Conservation (phyloP, 768 basidiomycete genomes). For the Psilocybe cubensis region DNA sequence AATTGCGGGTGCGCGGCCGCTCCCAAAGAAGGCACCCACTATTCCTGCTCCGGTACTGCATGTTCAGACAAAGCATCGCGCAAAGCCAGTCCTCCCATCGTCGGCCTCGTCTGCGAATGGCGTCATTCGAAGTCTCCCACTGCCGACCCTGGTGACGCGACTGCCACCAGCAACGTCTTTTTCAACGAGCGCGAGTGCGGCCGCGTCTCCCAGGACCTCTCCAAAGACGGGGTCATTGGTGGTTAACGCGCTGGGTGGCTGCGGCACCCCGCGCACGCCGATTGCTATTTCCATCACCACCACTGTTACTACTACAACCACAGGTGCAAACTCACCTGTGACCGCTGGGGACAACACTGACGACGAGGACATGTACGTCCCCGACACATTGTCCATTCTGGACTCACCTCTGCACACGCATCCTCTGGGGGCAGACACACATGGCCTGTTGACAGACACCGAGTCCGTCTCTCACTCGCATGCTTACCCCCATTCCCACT, state of each 20-base stretch:
- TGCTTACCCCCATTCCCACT: not conserved
- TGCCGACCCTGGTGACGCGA: no score
- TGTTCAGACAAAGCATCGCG: not conserved
- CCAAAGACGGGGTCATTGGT: no score
- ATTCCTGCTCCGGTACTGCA: not conserved
- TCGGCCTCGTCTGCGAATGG: no score
- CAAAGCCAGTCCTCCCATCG: conserved; percentile 7
- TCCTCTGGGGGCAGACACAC: conserved; percentile 12
- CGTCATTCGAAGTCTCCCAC: no score
- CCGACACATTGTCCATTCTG: not conserved
- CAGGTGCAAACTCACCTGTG: no score
- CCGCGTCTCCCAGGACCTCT: no score
- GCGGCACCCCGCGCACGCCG: not conserved
- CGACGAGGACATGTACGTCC: no score
- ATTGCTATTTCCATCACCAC: not conserved
- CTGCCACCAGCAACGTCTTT: no score
- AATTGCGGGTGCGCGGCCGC: conserved; percentile 10
- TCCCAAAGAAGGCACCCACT: conserved; percentile 9
- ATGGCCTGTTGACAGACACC: conserved; percentile 14
- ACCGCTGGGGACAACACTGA: no score
- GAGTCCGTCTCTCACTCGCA: conserved; percentile 13
- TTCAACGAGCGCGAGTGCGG: no score
- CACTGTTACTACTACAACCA: not conserved
- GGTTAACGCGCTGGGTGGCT: no score
- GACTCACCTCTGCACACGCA: conserved; percentile 17